Conservation (phyloP, 345 rosid species). For the Orychophragmus violaceus region DNA sequence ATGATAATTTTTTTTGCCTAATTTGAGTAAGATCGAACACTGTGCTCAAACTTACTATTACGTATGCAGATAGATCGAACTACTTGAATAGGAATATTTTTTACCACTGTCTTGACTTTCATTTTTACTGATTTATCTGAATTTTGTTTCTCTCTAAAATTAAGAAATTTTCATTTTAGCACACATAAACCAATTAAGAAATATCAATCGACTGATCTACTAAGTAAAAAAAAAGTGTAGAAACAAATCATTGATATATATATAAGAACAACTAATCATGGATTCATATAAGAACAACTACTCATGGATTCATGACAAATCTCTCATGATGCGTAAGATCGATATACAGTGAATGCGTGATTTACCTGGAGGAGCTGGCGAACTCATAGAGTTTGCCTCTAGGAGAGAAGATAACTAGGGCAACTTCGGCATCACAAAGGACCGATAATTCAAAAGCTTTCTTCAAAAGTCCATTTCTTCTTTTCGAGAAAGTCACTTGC, state of each 20-base stretch:
- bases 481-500: slow-evolving; percentile 84
- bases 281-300: not conserved
- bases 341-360: not conserved
- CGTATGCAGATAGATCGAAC: not conserved
- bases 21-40: slow-evolving; percentile 9
- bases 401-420: slow-evolving; percentile 69
- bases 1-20: not conserved
- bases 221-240: not conserved
- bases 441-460: slow-evolving; percentile 83
- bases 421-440: slow-evolving; percentile 85
- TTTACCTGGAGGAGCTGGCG: slow-evolving; percentile 54
- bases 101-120: not conserved
- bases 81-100: not conserved
- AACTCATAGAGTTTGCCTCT: slow-evolving; percentile 78
- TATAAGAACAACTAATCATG: not conserved
- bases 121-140: not conserved
- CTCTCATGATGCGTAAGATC: not conserved
- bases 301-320: not conserved
- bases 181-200: not conserved
- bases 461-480: slow-evolving; percentile 72
- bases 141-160: not conserved
- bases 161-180: not conserved
- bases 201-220: not conserved
- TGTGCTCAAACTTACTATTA: not conserved
- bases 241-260: not conserved